Evolutionary conservation across 805 yeast species (phyloP).

Genomic region (Torulaspora maleeae): DNA sequence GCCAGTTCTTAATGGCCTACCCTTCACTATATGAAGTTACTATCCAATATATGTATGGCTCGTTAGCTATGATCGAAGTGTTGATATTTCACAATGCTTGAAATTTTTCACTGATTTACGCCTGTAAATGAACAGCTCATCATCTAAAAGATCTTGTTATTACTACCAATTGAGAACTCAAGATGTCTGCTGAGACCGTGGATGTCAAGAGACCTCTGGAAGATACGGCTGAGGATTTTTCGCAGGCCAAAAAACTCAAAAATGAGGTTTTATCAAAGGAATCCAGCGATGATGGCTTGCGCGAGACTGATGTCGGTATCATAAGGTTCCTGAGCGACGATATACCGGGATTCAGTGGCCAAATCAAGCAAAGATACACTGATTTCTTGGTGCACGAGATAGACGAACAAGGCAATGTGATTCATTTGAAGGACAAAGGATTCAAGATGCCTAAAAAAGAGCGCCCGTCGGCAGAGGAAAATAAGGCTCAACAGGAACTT

Average conservation of each 20-base stretch:
- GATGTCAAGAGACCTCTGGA: constrained; percentile 25
- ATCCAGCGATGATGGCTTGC: constrained; percentile 41
- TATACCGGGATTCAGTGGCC: constrained; percentile 66
- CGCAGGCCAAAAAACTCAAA: constrained; percentile 22
- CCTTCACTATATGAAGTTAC: too few relatives aligned
- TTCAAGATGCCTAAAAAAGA: constrained; percentile 49
- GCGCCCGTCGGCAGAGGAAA: constrained; percentile 41
- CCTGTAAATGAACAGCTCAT: constrained; percentile 1
- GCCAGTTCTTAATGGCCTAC: neutral
- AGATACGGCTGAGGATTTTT: constrained; percentile 8
- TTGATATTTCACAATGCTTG: neutral
- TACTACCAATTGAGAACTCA: neutral
- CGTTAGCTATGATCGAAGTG: constrained; percentile 2
- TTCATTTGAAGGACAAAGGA: constrained; percentile 74
- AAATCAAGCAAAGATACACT: constrained; percentile 81
- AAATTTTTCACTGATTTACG: constrained; percentile 11
- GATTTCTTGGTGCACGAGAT: constrained; percentile 94
- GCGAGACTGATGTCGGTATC: constrained; percentile 84
- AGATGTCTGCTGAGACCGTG: constrained; percentile 6
- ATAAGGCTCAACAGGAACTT: constrained; percentile 33
- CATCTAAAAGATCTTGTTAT: neutral
- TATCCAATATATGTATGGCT: neutral
- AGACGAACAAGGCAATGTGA: constrained; percentile 58
- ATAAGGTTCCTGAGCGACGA: constrained; percentile 56
- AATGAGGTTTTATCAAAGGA: constrained; percentile 4